Evolutionary conservation across 176 grass and related monocot genomes (phyloP), one percentile per base, ranked within the genome.

Genomic region (Stipa capillata): DNA sequence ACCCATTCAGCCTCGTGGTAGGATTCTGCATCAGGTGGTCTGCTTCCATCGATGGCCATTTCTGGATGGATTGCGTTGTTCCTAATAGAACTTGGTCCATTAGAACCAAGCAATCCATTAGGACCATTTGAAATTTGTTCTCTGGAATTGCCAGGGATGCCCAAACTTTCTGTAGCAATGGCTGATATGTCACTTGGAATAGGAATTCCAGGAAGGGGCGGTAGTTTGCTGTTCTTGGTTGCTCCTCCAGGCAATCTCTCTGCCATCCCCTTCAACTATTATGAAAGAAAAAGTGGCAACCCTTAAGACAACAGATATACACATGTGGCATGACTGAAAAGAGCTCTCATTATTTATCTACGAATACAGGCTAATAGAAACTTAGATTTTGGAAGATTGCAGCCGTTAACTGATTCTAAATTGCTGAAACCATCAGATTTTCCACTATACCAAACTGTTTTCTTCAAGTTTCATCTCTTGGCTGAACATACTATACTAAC

Each of bases 211-310:
- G 72, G 78, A 55, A 93, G 84, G 40, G 85, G 87, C 57, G 90
- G 74, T 42, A 94, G 69, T 73, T 83, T 98, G 77, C 44, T 87
- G 70, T 83, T 89, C 48, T 91, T 94, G 47, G 73, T 24, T 37
- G 71, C 75, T 68, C 74, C 96, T 73, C 81, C 85, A 36, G 96
- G 96, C 74, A 98, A 79, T 69, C 81, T 89, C 69, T 98, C 96
- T 12, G 90, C 92, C 96, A 98, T 91, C 58, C 86, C 96, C 90
- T 98, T 98, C 49, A 97, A 20, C 96, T 97, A 75, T 90, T 47
- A 85, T 21, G 31, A 36, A 72, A 53, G n/a, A 80, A 20, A 65
- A 8, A 75, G 2, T 63, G 41, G 25, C 40, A 79, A 52, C 12
- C 28, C 16, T 80, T 34, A 75, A 81, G 79, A 82, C 34, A 17